Base-by-base conservation (phyloP, 169 alveolate genomes). In the Eimeria necatrix region DNA sequence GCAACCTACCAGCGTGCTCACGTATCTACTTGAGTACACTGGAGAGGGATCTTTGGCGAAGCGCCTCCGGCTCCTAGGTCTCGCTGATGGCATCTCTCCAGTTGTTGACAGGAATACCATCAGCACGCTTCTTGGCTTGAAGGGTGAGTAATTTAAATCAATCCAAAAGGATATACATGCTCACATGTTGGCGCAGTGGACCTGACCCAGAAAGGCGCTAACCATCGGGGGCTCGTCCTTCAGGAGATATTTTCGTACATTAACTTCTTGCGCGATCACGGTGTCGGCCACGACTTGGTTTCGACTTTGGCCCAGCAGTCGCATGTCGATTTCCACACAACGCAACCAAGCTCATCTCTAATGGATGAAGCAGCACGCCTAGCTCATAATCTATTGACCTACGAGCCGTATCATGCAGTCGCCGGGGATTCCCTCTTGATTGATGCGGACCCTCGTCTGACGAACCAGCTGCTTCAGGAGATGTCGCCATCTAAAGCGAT, bases 331-430 rank as follows among this genome's bases (percentile, higher is more conserved):
- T 94, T 94, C 84, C 91, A 94, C 59, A 61, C 94, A n/a, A 78
- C 94, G 2, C 95, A 94, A 59, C 96, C 96, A 22, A 22, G 71
- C 61, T 52, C 87, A 49, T 53, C 94, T 3, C 49, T 71, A 10
- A 94, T 94, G 96, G 91, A 94, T 46, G 96, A 94, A 61, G 96
- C 89, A 26, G 96, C 96, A 4, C 93, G 95, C 8, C 93, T 94
- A 24, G 94, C 95, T 24, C 95, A 91, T 81, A 94, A 94, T 49
- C 91, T 88, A 9, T 70, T 94, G 52, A 60, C 90, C 26, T 94
- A 86, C 64, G 95, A 94, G 74, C 96, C 96, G 10, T 85, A 94
- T 26, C 94, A 94, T 51, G 96, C 85, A 49, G 61, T 94, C 46
- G 96, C 96, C 5, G 96, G 93, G 24, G 96, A 94, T 73, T 48